Evolutionary conservation across 129 eudicot genomes (phyloP).

Genomic region (Pittosporum tobira): DNA sequence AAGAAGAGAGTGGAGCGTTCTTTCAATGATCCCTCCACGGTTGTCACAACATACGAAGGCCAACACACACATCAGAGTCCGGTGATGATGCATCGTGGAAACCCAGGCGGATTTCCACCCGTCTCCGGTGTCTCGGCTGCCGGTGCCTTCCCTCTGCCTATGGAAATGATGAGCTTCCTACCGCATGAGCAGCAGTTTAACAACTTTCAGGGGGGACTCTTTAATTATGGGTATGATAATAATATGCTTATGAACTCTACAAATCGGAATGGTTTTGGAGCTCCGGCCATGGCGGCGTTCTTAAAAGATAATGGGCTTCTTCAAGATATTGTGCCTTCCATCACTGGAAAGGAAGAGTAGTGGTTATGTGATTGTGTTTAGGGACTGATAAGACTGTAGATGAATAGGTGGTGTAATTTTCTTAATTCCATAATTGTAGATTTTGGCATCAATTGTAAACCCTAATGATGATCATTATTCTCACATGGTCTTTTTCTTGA

Average conservation of each 20-base stretch:
- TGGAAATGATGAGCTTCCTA: not conserved
- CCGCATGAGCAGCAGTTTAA: not conserved
- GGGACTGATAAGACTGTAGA: not conserved
- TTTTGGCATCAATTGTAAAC: not conserved
- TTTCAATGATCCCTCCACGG: constrained; percentile 39
- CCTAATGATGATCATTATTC: not conserved
- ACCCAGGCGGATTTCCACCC: constrained; percentile 1
- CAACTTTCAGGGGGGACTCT: not conserved
- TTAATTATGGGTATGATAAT: not conserved
- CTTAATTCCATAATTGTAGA: not conserved
- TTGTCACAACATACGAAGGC: constrained; percentile 83
- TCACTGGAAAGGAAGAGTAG: constrained; percentile 15
- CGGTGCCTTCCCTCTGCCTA: not conserved
- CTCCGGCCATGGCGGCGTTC: constrained; percentile 13
- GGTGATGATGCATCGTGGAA: constrained; percentile 5
- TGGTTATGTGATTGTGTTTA: not conserved
- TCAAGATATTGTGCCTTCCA: constrained; percentile 38
- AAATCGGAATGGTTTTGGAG: not conserved
- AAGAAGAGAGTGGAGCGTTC: constrained; percentile 81
- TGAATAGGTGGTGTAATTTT: not conserved
- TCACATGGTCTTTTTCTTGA: too few species aligned
- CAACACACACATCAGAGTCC: constrained; percentile 60
- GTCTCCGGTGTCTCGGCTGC: not conserved
- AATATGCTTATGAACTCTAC: not conserved
- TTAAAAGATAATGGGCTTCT: constrained; percentile 36